Percentiles rank a stretch among this genome's conserved stretches.
These are phyloP conservation scores for Fagus sylvatica DNA, from an alignment of 306 rosid species.

Conservation along the genomic window DNA sequence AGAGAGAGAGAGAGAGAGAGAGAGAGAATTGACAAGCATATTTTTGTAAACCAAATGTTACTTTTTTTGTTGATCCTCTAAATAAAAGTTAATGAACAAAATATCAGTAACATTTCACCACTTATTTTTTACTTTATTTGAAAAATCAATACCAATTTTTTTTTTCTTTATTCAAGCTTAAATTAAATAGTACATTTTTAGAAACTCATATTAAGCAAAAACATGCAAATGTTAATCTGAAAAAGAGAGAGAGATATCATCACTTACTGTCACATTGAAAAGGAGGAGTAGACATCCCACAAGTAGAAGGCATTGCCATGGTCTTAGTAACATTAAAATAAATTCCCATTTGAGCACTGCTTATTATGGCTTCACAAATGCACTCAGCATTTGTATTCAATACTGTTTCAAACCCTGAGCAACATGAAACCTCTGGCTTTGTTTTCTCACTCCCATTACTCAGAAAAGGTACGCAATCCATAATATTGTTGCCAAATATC, in stretches of 20 bases:
- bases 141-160: no score
- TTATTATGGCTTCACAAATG: conserved; percentile 14
- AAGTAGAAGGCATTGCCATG: conserved; percentile 2
- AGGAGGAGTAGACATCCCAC: background rate
- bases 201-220: background rate
- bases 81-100: no score
- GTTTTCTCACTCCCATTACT: background rate
- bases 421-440: conserved; percentile 16
- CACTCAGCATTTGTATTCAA: background rate
- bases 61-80: no score
- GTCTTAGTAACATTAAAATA: conserved; percentile 18
- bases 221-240: background rate
- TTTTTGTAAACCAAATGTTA: no score
- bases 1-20: no score
- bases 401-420: conserved; percentile 10
- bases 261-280: conserved; percentile 14
- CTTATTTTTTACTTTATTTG: no score
- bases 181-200: no score
- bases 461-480: conserved; percentile 25
- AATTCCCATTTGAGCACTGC: background rate
- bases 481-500: background rate
- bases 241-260: background rate
- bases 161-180: no score
- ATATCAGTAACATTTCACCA: no score
- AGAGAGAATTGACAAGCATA: no score